Conservation (phyloP, 2,329 filamentous ascomycete genomes). For the Rugonectria rugulosa region DNA sequence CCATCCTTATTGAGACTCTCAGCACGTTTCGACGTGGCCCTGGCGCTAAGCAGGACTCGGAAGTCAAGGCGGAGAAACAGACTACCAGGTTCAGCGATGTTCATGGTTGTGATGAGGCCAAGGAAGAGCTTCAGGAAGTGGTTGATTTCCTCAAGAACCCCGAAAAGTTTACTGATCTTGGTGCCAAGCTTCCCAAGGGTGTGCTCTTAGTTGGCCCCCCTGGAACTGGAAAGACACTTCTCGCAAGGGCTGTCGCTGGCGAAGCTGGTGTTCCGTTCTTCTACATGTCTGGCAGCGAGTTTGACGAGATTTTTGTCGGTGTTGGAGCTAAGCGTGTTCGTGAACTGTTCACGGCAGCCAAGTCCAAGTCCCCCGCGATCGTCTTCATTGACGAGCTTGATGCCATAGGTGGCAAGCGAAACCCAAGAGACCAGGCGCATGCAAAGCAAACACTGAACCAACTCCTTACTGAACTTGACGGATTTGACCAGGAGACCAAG, state of each 20-base stretch:
- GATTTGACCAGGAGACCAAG: slow-evolving; percentile 92
- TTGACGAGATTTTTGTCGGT: slow-evolving; percentile 97
- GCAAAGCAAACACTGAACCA: slow-evolving; percentile 98
- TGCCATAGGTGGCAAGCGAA: slow-evolving; percentile 92
- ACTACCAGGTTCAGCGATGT: slow-evolving; percentile 92
- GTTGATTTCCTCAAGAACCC: slow-evolving; percentile 96
- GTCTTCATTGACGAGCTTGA: slow-evolving; percentile 96
- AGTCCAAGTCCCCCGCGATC: slow-evolving; percentile 87
- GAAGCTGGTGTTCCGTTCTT: slow-evolving; percentile 99
- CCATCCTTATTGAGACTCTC: slow-evolving; percentile 82
- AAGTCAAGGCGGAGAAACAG: slow-evolving; percentile 92
- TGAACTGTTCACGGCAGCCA: slow-evolving; percentile 86
- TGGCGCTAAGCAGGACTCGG: slow-evolving; percentile 74
- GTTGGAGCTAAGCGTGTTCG: slow-evolving; percentile 96
- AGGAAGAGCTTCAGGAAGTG: slow-evolving; percentile 95
- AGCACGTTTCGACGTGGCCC: slow-evolving; percentile 79
- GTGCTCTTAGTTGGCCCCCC: slow-evolving; percentile 94
- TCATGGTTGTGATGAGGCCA: slow-evolving; percentile 96
- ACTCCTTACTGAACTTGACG: slow-evolving; percentile 93
- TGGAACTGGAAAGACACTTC: slow-evolving; percentile 95
- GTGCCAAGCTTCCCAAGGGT: slow-evolving; percentile 96
- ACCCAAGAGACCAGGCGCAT: slow-evolving; percentile 91
- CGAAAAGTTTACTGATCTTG: slow-evolving; percentile 90
- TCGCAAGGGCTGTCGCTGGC: slow-evolving; percentile 93
- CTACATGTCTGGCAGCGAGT: slow-evolving; percentile 99